phyloP scores from a whole-genome alignment of 2,329 filamentous ascomycete genomes.

The Tolypocladium endophyticum region DNA sequence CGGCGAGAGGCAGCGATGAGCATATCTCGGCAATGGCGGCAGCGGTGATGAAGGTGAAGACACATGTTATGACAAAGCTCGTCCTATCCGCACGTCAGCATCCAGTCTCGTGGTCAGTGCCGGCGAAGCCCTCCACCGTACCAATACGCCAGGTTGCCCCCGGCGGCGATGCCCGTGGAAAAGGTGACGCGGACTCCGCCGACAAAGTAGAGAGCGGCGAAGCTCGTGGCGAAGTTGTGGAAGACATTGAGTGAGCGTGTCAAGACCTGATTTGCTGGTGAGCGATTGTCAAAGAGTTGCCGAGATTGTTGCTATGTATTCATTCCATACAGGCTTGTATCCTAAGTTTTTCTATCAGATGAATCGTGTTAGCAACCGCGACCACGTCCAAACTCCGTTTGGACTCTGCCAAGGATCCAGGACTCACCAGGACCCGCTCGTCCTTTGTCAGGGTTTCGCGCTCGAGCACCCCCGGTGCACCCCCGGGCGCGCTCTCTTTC shows the following conservation, averaged over 20 bases:
- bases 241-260: neutral
- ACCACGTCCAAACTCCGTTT: neutral
- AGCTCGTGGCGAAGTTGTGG: neutral
- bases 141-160: slow-evolving; percentile 52
- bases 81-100: slow-evolving; percentile 28
- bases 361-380: neutral
- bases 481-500: neutral
- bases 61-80: slow-evolving; percentile 47
- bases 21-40: slow-evolving; percentile 51
- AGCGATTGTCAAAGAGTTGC: neutral
- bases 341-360: neutral
- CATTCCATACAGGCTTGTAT: neutral
- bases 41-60: slow-evolving; percentile 51
- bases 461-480: neutral
- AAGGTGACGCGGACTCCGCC: slow-evolving; percentile 50
- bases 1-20: slow-evolving; percentile 46
- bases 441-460: neutral
- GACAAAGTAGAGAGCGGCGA: slow-evolving; percentile 46
- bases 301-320: neutral
- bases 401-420: neutral
- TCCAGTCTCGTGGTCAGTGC: neutral
- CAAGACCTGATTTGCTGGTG: neutral
- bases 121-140: slow-evolving; percentile 11
- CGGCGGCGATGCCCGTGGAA: slow-evolving; percentile 51
- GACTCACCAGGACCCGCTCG: neutral